Conservation (phyloP, 495 filamentous ascomycete species). For the Aspergillus biplanus region DNA sequence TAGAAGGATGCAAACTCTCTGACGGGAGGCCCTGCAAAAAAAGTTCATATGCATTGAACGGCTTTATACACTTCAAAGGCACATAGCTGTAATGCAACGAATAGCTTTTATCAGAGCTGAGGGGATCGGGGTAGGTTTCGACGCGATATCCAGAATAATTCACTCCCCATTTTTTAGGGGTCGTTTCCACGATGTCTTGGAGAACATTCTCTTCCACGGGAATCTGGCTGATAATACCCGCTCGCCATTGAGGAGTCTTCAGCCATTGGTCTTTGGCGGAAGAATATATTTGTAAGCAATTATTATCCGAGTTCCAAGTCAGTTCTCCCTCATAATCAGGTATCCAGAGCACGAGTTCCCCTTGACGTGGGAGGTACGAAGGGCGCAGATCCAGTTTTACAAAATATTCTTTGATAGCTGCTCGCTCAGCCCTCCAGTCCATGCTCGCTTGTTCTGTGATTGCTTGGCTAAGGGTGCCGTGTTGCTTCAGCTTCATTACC, state of each 20-base stretch:
- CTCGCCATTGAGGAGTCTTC: constrained; percentile 56
- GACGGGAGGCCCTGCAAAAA: constrained; percentile 45
- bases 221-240: constrained; percentile 57
- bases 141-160: constrained; percentile 62
- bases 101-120: constrained; percentile 52
- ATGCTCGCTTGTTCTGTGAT: constrained; percentile 53
- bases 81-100: constrained; percentile 59
- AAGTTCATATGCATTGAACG: constrained; percentile 54
- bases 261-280: constrained; percentile 29
- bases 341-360: constrained; percentile 62
- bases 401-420: constrained; percentile 39
- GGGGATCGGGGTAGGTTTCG: constrained; percentile 56
- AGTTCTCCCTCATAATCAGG: constrained; percentile 43
- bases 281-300: constrained; percentile 39
- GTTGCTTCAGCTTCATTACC: constrained; percentile 51
- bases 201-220: constrained; percentile 45
- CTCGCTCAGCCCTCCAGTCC: constrained; percentile 56
- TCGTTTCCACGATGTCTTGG: constrained; percentile 46
- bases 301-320: constrained; percentile 32
- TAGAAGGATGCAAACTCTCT: constrained; percentile 54
- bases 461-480: constrained; percentile 40
- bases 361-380: constrained; percentile 57
- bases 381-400: constrained; percentile 44
- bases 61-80: constrained; percentile 56
- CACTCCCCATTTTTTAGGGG: constrained; percentile 42